phyloP scores from a whole-genome alignment of 441 rosid species.

The Omphalea diandra region DNA sequence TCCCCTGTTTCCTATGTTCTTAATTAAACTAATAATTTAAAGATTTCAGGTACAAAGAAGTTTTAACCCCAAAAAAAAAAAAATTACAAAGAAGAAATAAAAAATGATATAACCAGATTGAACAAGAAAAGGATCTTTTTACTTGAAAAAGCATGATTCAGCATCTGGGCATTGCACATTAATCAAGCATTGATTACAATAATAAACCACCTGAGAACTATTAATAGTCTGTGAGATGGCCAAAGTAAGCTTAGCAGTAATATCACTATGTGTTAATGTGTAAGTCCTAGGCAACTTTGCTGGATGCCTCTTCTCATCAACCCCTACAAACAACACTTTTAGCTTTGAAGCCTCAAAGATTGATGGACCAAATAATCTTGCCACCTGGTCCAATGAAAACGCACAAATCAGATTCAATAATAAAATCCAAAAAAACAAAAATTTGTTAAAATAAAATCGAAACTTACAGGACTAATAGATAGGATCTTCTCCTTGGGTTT shows the following conservation, averaged over 20 bases:
- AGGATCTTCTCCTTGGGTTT: constrained; percentile 49
- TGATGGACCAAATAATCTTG: constrained; percentile 90
- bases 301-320: constrained; percentile 91
- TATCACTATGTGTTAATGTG: constrained; percentile 83
- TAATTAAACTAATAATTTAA: not conserved
- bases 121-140: not conserved
- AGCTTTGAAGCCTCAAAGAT: constrained; percentile 90
- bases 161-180: not conserved
- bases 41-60: not conserved
- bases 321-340: constrained; percentile 83
- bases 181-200: too few relatives aligned
- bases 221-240: constrained; percentile 85
- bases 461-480: constrained; percentile 55
- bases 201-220: constrained; percentile 82
- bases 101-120: not conserved
- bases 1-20: not conserved
- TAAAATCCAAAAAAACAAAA: constrained; percentile 2
- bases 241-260: constrained; percentile 73
- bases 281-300: constrained; percentile 83
- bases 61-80: too few relatives aligned
- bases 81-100: not conserved
- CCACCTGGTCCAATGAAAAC: constrained; percentile 47
- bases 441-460: not conserved
- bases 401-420: constrained; percentile 11
- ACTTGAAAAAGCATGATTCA: not conserved